A percentile compares a stretch with the other conserved stretches of the same genome.
Conservation (phyloP, 495 filamentous ascomycete species). For the Penicillium macrosclerotiorum region DNA sequence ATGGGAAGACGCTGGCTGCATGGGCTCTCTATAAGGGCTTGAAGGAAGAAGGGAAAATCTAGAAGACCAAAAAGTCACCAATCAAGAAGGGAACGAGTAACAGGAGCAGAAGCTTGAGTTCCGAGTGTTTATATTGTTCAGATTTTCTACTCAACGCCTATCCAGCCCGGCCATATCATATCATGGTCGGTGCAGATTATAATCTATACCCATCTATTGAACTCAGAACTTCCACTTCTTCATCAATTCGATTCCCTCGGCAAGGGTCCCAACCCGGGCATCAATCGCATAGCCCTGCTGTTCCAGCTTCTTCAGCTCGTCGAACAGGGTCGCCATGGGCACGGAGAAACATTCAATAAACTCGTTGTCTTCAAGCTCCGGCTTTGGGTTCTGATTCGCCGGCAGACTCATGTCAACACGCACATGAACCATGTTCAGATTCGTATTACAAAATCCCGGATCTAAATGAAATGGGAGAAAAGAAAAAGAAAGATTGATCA, state of each 20-base stretch:
- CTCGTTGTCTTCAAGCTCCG: conserved; percentile 80
- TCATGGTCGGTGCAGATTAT: neutral
- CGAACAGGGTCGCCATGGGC: conserved; percentile 62
- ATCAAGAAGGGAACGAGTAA: too few species aligned
- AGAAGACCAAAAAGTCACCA: conserved; percentile 4
- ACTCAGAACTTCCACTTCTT: conserved; percentile 50
- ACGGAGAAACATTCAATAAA: conserved; percentile 84
- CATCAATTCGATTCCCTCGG: conserved; percentile 80
- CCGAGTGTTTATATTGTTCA: neutral
- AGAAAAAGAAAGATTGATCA: neutral
- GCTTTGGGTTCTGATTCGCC: conserved; percentile 65
- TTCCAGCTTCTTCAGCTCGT: conserved; percentile 65
- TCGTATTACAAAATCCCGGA: conserved; percentile 84
- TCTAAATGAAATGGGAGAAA: conserved; percentile 36
- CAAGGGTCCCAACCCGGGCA: conserved; percentile 77
- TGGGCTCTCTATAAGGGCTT: conserved; percentile 75
- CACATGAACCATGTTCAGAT: conserved; percentile 78
- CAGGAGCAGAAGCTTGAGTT: neutral
- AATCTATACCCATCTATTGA: neutral
- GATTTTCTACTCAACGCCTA: neutral
- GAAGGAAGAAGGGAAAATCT: conserved; percentile 62
- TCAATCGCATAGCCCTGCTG: conserved; percentile 78
- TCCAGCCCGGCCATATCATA: neutral
- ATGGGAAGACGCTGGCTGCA: conserved; percentile 77
- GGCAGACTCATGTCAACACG: conserved; percentile 68